Evolutionary conservation across 1,284 basidiomycete genomes (phyloP).

Genomic region (Tilletia indica): DNA sequence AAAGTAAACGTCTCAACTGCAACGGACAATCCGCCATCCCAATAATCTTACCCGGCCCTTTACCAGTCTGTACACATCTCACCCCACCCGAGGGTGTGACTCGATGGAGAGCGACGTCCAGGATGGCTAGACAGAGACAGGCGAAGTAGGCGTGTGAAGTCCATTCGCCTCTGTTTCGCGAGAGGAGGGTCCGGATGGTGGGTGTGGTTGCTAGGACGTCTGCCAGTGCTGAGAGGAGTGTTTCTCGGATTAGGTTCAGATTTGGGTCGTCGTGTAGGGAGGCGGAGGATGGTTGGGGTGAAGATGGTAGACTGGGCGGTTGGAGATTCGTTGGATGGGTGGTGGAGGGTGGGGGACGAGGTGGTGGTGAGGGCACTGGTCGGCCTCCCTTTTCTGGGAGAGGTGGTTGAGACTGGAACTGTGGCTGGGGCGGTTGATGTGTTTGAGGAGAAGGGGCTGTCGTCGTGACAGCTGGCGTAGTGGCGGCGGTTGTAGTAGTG

Average conservation of each 20-base stretch:
- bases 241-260: slow-evolving; percentile 23
- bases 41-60: not conserved
- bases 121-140: slow-evolving; percentile 21
- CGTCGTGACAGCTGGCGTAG: too few species aligned
- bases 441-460: too few species aligned
- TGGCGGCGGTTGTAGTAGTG: too few species aligned
- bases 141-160: slow-evolving; percentile 21
- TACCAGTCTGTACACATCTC: not conserved
- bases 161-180: slow-evolving; percentile 1
- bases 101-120: slow-evolving; percentile 21
- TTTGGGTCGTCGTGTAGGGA: slow-evolving; percentile 14
- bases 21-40: slow-evolving; percentile 12
- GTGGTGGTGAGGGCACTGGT: not conserved
- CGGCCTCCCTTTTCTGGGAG: not conserved
- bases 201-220: slow-evolving; percentile 22
- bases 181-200: slow-evolving; percentile 11
- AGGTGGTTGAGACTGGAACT: not conserved
- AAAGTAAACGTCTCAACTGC: not conserved
- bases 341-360: not conserved
- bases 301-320: not conserved
- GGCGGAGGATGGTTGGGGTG: not conserved
- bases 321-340: not conserved
- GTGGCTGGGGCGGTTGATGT: not conserved
- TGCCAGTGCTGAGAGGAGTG: slow-evolving; percentile 20
- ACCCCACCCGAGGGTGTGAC: slow-evolving; percentile 16